phyloP scores from a whole-genome alignment of 345 rosid genomes.

The Fremontodendron californicum region DNA sequence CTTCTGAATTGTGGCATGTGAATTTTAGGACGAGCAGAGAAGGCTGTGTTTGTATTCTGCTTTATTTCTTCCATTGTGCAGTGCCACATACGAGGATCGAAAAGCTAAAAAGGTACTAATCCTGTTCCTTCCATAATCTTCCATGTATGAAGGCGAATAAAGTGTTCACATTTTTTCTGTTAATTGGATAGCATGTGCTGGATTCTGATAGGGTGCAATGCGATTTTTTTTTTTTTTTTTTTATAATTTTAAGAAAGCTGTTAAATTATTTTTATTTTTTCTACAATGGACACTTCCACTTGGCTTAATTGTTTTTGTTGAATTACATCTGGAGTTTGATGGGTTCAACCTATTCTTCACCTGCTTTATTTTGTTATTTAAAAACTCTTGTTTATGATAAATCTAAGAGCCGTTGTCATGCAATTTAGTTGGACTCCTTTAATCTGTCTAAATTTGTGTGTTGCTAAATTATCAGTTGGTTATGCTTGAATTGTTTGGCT shows the following conservation, averaged over 20 bases:
- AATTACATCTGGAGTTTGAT: neutral
- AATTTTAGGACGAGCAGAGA: slow-evolving; percentile 65
- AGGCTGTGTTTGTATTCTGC: slow-evolving; percentile 79
- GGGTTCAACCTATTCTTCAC: neutral
- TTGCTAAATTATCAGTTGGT: neutral
- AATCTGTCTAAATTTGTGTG: neutral
- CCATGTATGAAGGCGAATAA: neutral
- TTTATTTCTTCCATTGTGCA: slow-evolving; percentile 70
- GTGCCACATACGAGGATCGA: slow-evolving; percentile 45
- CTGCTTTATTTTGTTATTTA: neutral
- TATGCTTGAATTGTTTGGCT: neutral
- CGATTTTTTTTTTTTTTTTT: too few relatives aligned
- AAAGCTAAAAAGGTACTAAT: slow-evolving; percentile 64
- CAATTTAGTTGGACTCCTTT: neutral
- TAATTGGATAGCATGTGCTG: neutral
- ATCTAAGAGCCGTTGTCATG: neutral
- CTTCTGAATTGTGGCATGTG: slow-evolving; percentile 21
- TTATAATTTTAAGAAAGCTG: too few relatives aligned
- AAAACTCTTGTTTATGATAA: neutral
- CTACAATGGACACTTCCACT: neutral
- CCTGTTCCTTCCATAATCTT: neutral
- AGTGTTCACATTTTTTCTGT: neutral
- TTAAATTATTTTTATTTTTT: neutral
- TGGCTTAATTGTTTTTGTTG: neutral
- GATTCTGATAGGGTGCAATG: neutral